Conservation (phyloP, 768 basidiomycete species). For the Suillus luteus region DNA sequence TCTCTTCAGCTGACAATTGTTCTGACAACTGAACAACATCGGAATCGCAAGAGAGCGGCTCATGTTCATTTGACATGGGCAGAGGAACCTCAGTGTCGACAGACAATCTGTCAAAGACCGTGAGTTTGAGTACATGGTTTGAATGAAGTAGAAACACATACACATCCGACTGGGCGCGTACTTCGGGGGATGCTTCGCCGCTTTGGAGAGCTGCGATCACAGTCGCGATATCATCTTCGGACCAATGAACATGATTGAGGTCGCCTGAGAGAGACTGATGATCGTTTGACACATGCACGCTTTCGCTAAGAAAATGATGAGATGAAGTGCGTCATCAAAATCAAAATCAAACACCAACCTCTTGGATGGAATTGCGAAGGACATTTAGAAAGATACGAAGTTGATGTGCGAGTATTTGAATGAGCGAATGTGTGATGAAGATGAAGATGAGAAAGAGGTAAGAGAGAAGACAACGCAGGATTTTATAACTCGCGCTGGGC, state of each 20-base stretch:
- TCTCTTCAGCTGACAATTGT: background rate
- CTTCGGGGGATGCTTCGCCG: too few relatives aligned
- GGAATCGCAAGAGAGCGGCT: background rate
- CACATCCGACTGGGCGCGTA: too few relatives aligned
- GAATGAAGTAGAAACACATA: too few relatives aligned
- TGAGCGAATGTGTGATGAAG: too few relatives aligned
- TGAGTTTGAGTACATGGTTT: too few relatives aligned
- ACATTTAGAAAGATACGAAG: background rate
- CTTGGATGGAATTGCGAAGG: background rate
- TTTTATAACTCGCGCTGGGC: background rate
- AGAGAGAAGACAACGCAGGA: background rate
- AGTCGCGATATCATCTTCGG: too few relatives aligned
- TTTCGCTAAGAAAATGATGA: background rate
- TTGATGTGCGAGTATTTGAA: background rate
- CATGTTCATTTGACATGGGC: background rate
- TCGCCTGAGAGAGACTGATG: too few relatives aligned
- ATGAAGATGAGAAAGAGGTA: background rate
- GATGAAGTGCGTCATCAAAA: background rate
- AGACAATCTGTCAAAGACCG: too few relatives aligned
- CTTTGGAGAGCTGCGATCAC: too few relatives aligned
- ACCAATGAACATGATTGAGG: too few relatives aligned
- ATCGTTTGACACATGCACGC: too few relatives aligned
- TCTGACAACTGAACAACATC: background rate
- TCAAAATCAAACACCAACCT: background rate
- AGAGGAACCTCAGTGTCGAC: background rate